A percentile compares a stretch with the other conserved stretches of the same genome.
Evolutionary conservation across 2,329 filamentous ascomycete genomes (phyloP).

Genomic region (Periconia digitata): DNA sequence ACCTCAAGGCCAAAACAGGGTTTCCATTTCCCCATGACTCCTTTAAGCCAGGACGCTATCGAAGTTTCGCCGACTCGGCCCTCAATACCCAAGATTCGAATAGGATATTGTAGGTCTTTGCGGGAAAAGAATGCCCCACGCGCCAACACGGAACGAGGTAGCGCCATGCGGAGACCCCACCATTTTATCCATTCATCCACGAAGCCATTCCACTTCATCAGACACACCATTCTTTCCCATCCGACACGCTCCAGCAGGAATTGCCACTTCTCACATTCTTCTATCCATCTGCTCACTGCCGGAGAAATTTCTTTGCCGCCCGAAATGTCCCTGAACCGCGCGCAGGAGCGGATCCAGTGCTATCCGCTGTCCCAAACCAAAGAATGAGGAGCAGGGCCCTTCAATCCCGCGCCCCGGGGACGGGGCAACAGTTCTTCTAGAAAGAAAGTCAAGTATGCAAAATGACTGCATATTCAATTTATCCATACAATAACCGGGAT

Average conservation of each 20-base stretch:
- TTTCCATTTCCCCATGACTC: no score
- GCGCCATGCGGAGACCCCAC: conserved; percentile 20
- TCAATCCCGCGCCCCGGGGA: conserved; percentile 12
- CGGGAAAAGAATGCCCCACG: background rate
- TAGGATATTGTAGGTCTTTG: no score
- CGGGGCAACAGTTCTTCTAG: conserved; percentile 15
- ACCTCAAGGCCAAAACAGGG: no score
- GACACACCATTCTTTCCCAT: conserved; percentile 12
- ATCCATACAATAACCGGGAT: conserved; percentile 37
- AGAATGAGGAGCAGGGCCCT: background rate
- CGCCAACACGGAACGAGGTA: conserved; percentile 12
- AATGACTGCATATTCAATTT: conserved; percentile 18
- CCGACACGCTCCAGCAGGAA: background rate
- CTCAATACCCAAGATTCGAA: no score
- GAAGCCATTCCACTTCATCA: conserved; percentile 18
- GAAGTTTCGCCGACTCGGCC: no score
- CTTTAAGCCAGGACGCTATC: no score
- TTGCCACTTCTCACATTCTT: background rate
- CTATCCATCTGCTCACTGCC: background rate
- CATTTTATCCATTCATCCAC: conserved; percentile 31
- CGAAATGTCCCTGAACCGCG: no score
- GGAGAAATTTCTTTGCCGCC: conserved; percentile 28
- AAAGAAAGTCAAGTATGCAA: conserved; percentile 9
- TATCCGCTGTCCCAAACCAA: no score
- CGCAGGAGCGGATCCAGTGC: no score